Base-by-base conservation (phyloP, 2,329 filamentous ascomycete genomes). In the Tolypocladium ophioglossoides region DNA sequence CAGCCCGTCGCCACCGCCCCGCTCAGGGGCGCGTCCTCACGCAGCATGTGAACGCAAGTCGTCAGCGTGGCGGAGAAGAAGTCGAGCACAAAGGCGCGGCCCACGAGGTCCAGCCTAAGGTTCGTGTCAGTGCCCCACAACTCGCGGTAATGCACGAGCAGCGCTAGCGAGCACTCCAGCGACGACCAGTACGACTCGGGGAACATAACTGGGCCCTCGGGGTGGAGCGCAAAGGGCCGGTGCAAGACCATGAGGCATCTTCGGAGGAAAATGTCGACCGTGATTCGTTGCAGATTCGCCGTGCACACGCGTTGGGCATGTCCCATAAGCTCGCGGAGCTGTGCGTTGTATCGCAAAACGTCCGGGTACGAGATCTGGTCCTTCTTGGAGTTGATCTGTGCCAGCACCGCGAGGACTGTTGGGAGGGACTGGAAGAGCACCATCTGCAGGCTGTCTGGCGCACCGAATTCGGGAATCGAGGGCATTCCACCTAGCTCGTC, bases 131-230 rank as follows among this genome's bases (percentile, higher is more conserved):
- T 58, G 10, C 64, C 61, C 65, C 66, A 70, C 40, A 71, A 58
- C 53, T 70, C 67, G 46, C 67, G 66, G 46, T 70, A 70, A 54
- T 70, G 67, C 47, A 70, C 61, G 4, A 70, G 60, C 27, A 71
- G 58, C 10, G 67, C 67, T 7, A 70, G 63, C 0, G 67, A 68
- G 58, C 68, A 71, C 59, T 70, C 67, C 20, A 71, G 60, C 9
- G 68, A 71, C 20, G 64, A 66, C 66, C 68, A 70, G 60, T 69
- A 69, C 34, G 67, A 67, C 54, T 70, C 67, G 6, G 68, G 64
- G 50, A 65, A 70, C 59, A 67, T 51, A 50, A 58, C 56, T 1
- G 67, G 68, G 0, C 66, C 66, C 4, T 69, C 64, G 1, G 61
- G 56, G 53, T 68, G 67, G 50, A 70, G 61, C 24, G 67, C 68